Evolutionary conservation across 345 rosid genomes (phyloP).

Genomic region (Linum usitatissimum): DNA sequence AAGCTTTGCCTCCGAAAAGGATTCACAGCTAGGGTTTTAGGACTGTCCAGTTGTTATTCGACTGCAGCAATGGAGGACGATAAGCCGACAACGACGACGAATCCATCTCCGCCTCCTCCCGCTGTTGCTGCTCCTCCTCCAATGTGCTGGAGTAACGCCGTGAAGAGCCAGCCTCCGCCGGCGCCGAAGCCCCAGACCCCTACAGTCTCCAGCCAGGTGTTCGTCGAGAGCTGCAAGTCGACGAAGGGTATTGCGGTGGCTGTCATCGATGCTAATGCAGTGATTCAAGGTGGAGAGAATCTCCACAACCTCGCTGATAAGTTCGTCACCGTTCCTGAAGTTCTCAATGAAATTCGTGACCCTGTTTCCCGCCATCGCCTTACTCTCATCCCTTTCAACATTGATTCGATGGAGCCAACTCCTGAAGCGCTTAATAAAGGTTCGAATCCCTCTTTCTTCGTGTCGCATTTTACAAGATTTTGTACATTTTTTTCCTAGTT

Average conservation of each 20-base stretch:
- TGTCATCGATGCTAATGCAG: slow-evolving; percentile 82
- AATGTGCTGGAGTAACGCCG: slow-evolving; percentile 61
- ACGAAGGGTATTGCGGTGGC: slow-evolving; percentile 62
- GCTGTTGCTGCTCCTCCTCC: slow-evolving; percentile 6
- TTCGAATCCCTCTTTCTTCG: slow-evolving; percentile 2
- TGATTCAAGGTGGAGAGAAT: slow-evolving; percentile 56
- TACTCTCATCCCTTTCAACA: slow-evolving; percentile 50
- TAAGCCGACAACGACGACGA: background rate
- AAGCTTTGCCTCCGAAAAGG: background rate
- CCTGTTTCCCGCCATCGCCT: slow-evolving; percentile 83
- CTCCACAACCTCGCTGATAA: slow-evolving; percentile 51
- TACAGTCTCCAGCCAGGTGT: slow-evolving; percentile 17
- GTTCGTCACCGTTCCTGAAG: slow-evolving; percentile 81
- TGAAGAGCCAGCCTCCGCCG: slow-evolving; percentile 33
- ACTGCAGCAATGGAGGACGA: slow-evolving; percentile 1
- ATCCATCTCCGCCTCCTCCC: background rate
- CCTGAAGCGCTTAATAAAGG: slow-evolving; percentile 77
- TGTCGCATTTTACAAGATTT: background rate
- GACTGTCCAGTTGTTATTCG: background rate
- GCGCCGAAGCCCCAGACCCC: slow-evolving; percentile 16
- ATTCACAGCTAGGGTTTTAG: background rate
- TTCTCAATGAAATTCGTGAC: slow-evolving; percentile 74
- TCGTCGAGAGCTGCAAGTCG: slow-evolving; percentile 63
- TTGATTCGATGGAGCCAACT: slow-evolving; percentile 76
- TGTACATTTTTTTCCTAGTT: background rate